phyloP scores from a whole-genome alignment of 108 stramenopile genomes.

The Aurantiochytrium sp. region DNA sequence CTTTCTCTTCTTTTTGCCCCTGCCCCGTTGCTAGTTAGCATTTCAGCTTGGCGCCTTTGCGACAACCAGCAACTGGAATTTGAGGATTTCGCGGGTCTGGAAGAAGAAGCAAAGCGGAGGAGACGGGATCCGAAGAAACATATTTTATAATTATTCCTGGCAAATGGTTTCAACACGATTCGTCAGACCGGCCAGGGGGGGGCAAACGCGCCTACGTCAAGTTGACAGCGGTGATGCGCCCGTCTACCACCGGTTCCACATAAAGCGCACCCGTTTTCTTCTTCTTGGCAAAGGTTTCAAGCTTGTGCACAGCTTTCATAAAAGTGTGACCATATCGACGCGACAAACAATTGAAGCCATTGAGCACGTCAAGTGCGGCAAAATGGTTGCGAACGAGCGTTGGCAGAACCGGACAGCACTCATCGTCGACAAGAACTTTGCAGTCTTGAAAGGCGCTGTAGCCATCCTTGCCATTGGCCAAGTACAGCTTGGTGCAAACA shows the following conservation, averaged over 20 bases:
- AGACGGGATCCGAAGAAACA: no score
- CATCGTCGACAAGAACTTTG: constrained; percentile 41
- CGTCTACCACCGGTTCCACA: not conserved
- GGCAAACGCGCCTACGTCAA: no score
- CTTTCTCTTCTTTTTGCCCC: no score
- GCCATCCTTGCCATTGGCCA: constrained; percentile 48
- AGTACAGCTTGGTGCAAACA: constrained; percentile 34
- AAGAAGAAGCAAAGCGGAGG: no score
- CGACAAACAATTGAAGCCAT: constrained; percentile 15
- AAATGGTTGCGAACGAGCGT: constrained; percentile 41
- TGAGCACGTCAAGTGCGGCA: constrained; percentile 31
- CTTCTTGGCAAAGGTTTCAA: not conserved
- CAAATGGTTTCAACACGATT: no score
- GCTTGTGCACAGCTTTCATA: not conserved
- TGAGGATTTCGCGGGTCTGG: no score
- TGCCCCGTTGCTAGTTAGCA: no score
- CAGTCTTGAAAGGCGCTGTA: constrained; percentile 32
- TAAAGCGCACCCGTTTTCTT: not conserved
- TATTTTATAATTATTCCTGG: no score
- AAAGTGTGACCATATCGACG: not conserved
- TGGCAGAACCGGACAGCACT: constrained; percentile 40
- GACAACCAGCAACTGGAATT: no score
- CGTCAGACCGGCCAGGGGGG: no score
- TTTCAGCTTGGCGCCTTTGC: no score
- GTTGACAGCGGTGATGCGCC: not conserved